Base-by-base conservation (phyloP, 1,284 basidiomycete genomes). In the Sutorius eximius region DNA sequence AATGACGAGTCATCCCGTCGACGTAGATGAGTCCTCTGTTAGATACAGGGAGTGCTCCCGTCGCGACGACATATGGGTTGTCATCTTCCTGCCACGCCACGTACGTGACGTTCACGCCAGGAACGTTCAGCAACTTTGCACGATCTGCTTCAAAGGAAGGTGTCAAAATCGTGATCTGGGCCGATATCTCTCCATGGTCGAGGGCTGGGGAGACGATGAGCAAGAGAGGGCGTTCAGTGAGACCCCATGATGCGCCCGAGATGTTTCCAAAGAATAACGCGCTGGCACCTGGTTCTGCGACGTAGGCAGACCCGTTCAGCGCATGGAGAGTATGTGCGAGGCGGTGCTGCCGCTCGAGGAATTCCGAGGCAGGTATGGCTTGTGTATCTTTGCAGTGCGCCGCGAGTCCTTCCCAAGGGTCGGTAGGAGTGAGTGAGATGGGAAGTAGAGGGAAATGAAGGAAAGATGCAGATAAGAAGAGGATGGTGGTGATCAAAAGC, bases 221-320 rank as follows among this genome's bases (percentile, higher is more conserved):
- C 6, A 95, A 73, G 29, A 94, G 77, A 0, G 91, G 90, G 2
- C 91, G 79, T 71, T 94, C 92, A 9, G 87, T 89, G 24, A 89
- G 77, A 45, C 65, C 63, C 93, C 92, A 94, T 16, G 79, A 63
- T 0, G 75, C 60, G 3, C 66, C 65, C 18, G 89, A 88, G 48
- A 90, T 74, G 61, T 92, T 92, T 34, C 78, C 81, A 63, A 82
- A 93, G 76, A 84, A 95, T 2, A 77, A 72, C 0, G 85, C 83
- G 51, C 78, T 88, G 5, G 89, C 79, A 0, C 88, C 85, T 10
- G 91, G 89, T 68, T 93, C 91, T 9, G 86, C 81, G 43, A 93
- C 79, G 63, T 88, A 90, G 24, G 83, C 83, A 5, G 79, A 77
- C 1, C 79, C 85, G 36, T 79, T 77, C 29, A 83, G 70, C 4